A percentile compares a stretch with the other conserved stretches of the same genome.
phyloP scores from a whole-genome alignment of 1,284 basidiomycete genomes.

The Gomphus sp. region DNA sequence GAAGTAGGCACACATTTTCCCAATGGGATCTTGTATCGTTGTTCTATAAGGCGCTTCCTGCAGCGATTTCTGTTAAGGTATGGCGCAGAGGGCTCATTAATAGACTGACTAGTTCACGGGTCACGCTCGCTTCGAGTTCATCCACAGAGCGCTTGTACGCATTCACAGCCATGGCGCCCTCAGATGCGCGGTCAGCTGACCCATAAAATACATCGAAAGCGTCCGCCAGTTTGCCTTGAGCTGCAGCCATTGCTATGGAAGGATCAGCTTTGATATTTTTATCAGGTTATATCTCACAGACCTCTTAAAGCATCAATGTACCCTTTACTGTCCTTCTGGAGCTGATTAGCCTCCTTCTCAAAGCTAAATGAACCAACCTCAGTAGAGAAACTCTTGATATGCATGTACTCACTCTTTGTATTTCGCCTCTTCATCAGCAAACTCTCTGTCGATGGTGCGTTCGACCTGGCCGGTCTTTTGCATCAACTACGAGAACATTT shows the following conservation, averaged over 20 bases:
- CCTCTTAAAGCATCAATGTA: conserved; percentile 94
- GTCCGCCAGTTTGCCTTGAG: conserved; percentile 91
- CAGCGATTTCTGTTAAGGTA: neutral
- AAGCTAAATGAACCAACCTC: conserved; percentile 42
- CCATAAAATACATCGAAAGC: conserved; percentile 93
- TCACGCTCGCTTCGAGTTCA: conserved; percentile 83
- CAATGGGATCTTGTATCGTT: conserved; percentile 90
- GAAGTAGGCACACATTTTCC: conserved; percentile 95
- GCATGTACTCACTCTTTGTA: conserved; percentile 68
- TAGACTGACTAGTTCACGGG: conserved; percentile 69
- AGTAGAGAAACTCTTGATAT: conserved; percentile 2
- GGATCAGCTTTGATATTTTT: neutral
- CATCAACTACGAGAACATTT: conserved; percentile 48
- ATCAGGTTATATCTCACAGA: conserved; percentile 19
- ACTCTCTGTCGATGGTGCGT: conserved; percentile 89
- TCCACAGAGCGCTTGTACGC: conserved; percentile 94
- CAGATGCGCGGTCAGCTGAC: conserved; percentile 74
- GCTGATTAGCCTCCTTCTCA: conserved; percentile 85
- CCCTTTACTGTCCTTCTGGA: conserved; percentile 94
- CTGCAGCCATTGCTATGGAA: conserved; percentile 73
- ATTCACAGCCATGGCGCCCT: conserved; percentile 94
- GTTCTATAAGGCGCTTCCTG: conserved; percentile 93
- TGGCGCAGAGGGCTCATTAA: neutral
- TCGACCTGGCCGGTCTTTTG: conserved; percentile 98
- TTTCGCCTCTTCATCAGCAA: conserved; percentile 86